These are phyloP conservation scores for Podospora comata DNA, from an alignment of 495 filamentous ascomycete species.

Conservation along the genomic window DNA sequence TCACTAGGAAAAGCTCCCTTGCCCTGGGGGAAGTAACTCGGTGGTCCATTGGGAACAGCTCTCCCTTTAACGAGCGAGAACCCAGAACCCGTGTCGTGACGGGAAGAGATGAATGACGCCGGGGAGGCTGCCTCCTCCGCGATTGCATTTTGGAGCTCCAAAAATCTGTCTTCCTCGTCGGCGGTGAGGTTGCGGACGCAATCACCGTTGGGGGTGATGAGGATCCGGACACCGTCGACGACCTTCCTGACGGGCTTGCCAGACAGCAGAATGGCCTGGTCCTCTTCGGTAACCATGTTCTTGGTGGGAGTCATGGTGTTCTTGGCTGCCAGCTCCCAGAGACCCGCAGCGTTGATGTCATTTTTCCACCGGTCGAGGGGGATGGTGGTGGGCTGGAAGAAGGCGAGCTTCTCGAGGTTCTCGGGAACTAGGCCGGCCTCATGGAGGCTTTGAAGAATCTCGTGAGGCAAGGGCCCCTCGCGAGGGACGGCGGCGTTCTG, in stretches of 20 bases:
- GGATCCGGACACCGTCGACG: conserved; percentile 49
- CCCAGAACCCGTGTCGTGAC: conserved; percentile 44
- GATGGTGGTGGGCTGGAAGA: conserved; percentile 31
- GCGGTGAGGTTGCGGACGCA: conserved; percentile 70
- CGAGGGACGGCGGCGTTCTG: conserved; percentile 14
- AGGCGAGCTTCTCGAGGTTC: conserved; percentile 32
- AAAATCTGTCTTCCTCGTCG: conserved; percentile 73
- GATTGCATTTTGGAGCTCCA: conserved; percentile 66
- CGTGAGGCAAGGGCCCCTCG: conserved; percentile 35
- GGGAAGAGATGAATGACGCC: conserved; percentile 47
- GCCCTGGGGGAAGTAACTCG: conserved; percentile 49
- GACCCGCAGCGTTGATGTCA: conserved; percentile 14
- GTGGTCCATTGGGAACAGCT: conserved; percentile 54
- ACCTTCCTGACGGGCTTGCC: conserved; percentile 51
- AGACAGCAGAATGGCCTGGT: conserved; percentile 45
- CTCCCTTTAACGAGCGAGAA: conserved; percentile 55
- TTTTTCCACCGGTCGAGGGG: conserved; percentile 24
- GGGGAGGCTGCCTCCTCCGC: conserved; percentile 41
- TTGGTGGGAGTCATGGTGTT: conserved; percentile 38
- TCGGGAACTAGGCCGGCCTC: conserved; percentile 23
- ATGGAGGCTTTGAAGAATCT: conserved; percentile 37
- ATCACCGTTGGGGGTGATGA: conserved; percentile 77
- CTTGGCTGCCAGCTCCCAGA: conserved; percentile 15
- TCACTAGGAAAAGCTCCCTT: conserved; percentile 44
- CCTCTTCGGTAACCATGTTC: conserved; percentile 51